These are phyloP conservation scores for Eucalyptus cloeziana DNA, from an alignment of 345 rosid species.

Conservation along the genomic window DNA sequence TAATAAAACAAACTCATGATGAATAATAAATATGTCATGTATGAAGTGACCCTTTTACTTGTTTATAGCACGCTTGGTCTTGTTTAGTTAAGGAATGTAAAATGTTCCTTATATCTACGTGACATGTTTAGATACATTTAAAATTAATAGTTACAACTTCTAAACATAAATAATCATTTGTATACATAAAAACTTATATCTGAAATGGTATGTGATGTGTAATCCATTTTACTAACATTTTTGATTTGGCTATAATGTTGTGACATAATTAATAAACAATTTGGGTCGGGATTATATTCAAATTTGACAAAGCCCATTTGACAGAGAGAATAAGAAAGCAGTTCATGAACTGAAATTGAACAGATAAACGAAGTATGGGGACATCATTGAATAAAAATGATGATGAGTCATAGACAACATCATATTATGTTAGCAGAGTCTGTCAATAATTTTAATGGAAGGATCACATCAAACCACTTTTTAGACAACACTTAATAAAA, in stretches of 20 bases:
- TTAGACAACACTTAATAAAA: background rate
- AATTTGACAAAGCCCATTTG: background rate
- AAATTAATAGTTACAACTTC: background rate
- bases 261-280: background rate
- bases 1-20: background rate
- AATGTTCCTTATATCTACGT: background rate
- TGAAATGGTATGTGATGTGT: background rate
- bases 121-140: background rate
- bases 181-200: background rate
- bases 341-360: background rate
- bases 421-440: background rate
- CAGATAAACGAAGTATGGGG: background rate
- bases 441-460: background rate
- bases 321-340: background rate
- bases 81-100: background rate
- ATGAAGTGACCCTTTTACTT: background rate
- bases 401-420: background rate
- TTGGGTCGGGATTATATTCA: background rate
- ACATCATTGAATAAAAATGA: background rate
- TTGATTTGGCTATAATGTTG: background rate
- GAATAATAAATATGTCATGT: background rate
- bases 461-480: background rate
- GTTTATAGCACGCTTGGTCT: rapidly evolving
- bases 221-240: background rate
- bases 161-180: background rate